These are phyloP conservation scores for Penicillium sp. DNA, from an alignment of 2,329 filamentous ascomycete species.

Conservation along the genomic window DNA sequence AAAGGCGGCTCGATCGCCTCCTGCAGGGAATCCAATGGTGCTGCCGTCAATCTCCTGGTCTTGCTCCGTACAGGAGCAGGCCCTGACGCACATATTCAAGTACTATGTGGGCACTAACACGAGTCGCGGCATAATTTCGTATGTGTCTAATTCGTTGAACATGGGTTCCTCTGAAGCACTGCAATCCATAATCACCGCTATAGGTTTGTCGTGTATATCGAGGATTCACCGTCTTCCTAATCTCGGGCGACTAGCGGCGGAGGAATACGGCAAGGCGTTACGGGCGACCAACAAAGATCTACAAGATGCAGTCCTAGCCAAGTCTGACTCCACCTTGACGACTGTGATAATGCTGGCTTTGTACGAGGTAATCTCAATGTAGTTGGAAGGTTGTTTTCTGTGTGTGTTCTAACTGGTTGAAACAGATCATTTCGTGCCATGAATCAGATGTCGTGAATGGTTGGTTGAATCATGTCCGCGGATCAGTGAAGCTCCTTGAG, in stretches of 20 bases:
- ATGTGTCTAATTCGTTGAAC: constrained; percentile 6
- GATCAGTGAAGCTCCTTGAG: constrained; percentile 14
- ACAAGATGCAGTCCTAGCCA: constrained; percentile 6
- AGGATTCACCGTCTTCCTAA: constrained; percentile 3
- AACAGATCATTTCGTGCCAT: constrained; percentile 3
- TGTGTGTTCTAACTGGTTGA: background rate
- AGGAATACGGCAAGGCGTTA: constrained; percentile 14
- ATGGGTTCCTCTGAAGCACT: constrained; percentile 9
- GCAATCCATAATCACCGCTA: constrained; percentile 10
- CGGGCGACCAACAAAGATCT: constrained; percentile 12
- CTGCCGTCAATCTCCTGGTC: background rate
- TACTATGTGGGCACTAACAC: constrained; percentile 10
- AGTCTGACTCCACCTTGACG: constrained; percentile 16
- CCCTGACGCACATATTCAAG: constrained; percentile 7
- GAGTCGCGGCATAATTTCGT: constrained; percentile 11
- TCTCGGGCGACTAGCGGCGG: constrained; percentile 2
- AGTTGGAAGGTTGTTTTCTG: background rate
- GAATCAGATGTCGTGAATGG: constrained; percentile 1
- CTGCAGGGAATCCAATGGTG: too few relatives aligned
- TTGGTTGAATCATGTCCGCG: constrained; percentile 17
- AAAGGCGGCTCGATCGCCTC: background rate
- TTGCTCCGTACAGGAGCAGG: constrained; percentile 8
- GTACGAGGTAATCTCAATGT: constrained; percentile 17
- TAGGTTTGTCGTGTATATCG: constrained; percentile 15
- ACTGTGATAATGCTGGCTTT: constrained; percentile 16